Conservation (phyloP, 2,329 filamentous ascomycete species). For the Apiospora saccharicola region DNA sequence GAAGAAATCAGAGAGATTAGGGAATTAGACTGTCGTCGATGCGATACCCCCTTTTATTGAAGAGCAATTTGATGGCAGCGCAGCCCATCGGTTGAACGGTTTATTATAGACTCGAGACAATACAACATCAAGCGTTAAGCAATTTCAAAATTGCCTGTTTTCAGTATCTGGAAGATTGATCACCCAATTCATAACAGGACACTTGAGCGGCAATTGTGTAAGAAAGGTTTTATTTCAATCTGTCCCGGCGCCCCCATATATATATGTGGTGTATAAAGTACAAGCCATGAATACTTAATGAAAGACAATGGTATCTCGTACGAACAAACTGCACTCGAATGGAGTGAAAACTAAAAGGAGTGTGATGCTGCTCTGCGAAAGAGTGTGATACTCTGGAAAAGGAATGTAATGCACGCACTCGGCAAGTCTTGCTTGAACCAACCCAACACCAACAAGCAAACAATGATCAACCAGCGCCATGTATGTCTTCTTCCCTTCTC, state of each 20-base stretch:
- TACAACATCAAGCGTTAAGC: background rate
- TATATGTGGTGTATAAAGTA: conserved; percentile 6
- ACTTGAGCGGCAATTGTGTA: background rate
- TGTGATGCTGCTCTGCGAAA: background rate
- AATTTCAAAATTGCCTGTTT: background rate
- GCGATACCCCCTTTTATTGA: conserved; percentile 1
- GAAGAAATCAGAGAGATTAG: background rate
- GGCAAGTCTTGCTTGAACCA: conserved; percentile 15
- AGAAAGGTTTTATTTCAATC: background rate
- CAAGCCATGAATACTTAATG: conserved; percentile 14
- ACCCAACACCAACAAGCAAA: conserved; percentile 1
- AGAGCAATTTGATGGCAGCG: background rate
- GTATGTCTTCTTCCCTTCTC: background rate
- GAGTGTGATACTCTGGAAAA: background rate
- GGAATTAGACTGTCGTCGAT: background rate
- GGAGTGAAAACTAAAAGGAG: background rate
- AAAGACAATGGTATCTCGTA: conserved; percentile 15
- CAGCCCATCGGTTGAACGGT: background rate
- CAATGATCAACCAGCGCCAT: conserved; percentile 1
- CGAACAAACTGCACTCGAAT: background rate
- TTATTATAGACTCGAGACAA: background rate
- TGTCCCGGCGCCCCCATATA: background rate
- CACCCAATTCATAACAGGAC: background rate
- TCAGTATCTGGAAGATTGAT: background rate
- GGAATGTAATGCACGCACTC: conserved; percentile 19